Base-by-base conservation (phyloP, 2,329 filamentous ascomycete genomes). In the Xylariales sp. region DNA sequence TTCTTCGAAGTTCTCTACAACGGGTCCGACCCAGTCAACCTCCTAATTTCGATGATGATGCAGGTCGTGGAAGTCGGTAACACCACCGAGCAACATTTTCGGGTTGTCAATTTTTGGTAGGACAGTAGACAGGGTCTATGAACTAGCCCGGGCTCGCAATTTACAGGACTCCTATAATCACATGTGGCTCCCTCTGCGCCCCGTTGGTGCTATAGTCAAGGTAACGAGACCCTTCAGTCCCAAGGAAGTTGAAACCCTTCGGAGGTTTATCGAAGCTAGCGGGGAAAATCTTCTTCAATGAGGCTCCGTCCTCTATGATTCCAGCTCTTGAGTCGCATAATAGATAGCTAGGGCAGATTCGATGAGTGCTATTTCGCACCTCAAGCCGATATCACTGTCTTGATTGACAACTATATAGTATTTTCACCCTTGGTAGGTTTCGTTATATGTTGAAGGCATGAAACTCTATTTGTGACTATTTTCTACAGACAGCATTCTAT, bases 21-120 rank as follows among this genome's bases (percentile, higher is more conserved):
- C 80, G 16, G 85, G 77, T 0, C 83, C 83, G 48, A 83, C 80
- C 18, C 81, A 77, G 64, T 81, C 78, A 6, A 75, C 74, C 54
- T 84, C 78, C 60, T 83, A 78, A 41, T 81, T 76, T 3, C 78
- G 77, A 69, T 81, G 79, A 72, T 86, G 83, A 54, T 81, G 81
- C 49, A 88, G 74, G 2, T 84, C 81, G 64, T 83, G 81, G 77
- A 87, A 88, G 55, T 78, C 80, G 0, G 81, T 84, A 2, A 86
- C 86, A 46, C 85, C 85, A 0, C 83, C 85, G 36, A 87, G 80
- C 5, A 89, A 76, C 71, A 85, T 80, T 67, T 82, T 77, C 23
- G 86, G 86, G 67, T 87, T 85, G 10, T 80, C 80, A 2, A 87
- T 62, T 62, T 84, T 84, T 54, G 80, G 16, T n/a, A 64, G 23